These are phyloP conservation scores for Stenocarpella maydis DNA, from an alignment of 2,329 filamentous ascomycete species.

Conservation along the genomic window DNA sequence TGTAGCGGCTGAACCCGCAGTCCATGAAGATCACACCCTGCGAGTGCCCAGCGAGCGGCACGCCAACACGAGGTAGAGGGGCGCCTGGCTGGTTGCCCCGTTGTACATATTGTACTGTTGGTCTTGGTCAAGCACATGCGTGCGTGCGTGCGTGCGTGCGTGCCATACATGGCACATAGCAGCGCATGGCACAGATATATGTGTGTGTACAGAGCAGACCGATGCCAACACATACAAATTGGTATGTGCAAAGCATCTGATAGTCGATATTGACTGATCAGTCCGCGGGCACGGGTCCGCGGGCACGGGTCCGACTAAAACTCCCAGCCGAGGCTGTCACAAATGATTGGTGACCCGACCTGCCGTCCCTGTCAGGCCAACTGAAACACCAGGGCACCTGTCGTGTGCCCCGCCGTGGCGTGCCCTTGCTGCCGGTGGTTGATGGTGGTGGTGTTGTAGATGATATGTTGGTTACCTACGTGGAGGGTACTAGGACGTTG, in stretches of 20 bases:
- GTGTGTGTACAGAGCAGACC: too few relatives aligned
- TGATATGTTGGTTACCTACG: neutral
- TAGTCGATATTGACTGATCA: constrained; percentile 8
- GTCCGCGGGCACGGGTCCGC: constrained; percentile 15
- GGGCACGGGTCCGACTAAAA: constrained; percentile 24
- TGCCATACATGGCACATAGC: too few relatives aligned
- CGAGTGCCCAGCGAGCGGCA: constrained; percentile 13
- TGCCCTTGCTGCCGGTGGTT: neutral
- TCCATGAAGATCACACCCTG: constrained; percentile 22
- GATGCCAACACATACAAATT: too few relatives aligned
- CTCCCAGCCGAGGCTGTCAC: constrained; percentile 20
- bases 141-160: neutral
- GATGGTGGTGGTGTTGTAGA: neutral
- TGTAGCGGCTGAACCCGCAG: constrained; percentile 25
- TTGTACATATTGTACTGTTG: too few relatives aligned
- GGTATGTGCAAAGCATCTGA: neutral
- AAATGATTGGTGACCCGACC: constrained; percentile 17
- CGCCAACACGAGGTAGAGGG: constrained; percentile 16
- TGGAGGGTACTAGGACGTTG: neutral
- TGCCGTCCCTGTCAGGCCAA: constrained; percentile 17
- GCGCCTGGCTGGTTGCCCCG: neutral
- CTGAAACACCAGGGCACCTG: constrained; percentile 3
- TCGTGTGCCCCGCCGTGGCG: neutral
- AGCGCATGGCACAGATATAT: too few relatives aligned
- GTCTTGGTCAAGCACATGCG: neutral